Evolutionary conservation across 164 flowering plant species (phyloP), one percentile per base, ranked within the genome.

Genomic region (Magnolia kwangsiensis): DNA sequence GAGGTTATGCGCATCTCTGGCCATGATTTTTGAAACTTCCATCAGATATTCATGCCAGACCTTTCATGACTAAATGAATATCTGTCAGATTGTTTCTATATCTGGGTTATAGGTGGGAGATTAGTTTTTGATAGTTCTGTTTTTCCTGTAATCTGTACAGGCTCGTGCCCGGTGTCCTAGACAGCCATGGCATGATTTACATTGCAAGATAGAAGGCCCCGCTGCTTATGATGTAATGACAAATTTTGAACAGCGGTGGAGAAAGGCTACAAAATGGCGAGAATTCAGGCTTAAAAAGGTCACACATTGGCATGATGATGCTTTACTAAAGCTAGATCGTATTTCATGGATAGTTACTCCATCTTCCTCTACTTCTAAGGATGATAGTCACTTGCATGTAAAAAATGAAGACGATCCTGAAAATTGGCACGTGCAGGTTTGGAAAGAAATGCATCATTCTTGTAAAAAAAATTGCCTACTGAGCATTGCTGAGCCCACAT

Each of bases 161-260:
- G 71, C 82, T 55, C 76, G 74, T 55, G 31, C 78, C 74, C 76
- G 72, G 75, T 83, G 88, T 71, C 97, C 97, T 13, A 87, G 97
- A 79, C 88, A 91, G 82, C 97, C 97, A 59, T 92, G 97, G 97
- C 97, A 92, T 85, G 97, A 92, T 78, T 76, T 92, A 59, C 97
- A 92, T 75, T 92, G 94, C 79, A 89, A 84, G 79, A 81, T 91
- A 65, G 95, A 92, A 65, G 97, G 95, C 8, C 95, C 95, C 63
- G 97, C 97, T 76, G 97, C 94, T 58, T 86, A 90, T 84, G 97
- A 92, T 80, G 78, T 91, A 51, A 59, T 91, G 76, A 87, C 76
- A 51, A 92, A 92, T 78, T 92, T 91, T 81, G 94, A 90, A 18
- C 94, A 91, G 81, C 84, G 97, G 79, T 92, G 95, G 95, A 87